Base-by-base conservation (phyloP, 805 yeast genomes). In the Pichia membranifaciens region DNA sequence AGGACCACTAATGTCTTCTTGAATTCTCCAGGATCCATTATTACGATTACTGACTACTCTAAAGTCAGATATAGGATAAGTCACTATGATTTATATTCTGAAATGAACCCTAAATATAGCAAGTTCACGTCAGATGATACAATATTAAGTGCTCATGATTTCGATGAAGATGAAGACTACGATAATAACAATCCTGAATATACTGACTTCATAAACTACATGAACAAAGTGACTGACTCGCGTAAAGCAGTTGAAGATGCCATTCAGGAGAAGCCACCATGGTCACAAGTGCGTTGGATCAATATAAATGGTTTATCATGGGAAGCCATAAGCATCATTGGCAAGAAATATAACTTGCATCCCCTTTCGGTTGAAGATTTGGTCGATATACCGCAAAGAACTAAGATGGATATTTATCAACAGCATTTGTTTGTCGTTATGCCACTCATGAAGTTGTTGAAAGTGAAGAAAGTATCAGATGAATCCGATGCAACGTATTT, bases 351-450 rank as follows among this genome's bases (percentile, higher is more conserved):
- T 56, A 59, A 67, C 17, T 59, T 79, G 18, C 84, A 79, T 57
- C 70, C 79, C 21, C 62, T 79, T 40, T 77, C 83, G 0, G 65
- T 79, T 39, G 84, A 79, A 57, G 84, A 79, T 56, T 72, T 79
- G 79, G 73, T 79, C 39, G 84, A 79, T 59, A 70, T 78, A 23
- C 83, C 84, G 4, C 82, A 77, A 49, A 62, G 84, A 23, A 77
- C 84, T 0, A 79, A 79, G 53, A 68, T 71, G 38, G 84, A 79
- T 52, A 61, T 71, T n/a, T 79, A 75, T 51, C 69, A 73, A 3
- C 64, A 61, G 29, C 81, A 75, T 52, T 51, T 75, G n/a, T 79
- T 78, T 59, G 73, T 77, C 44, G 76, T 79, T 22, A 54, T 79
- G 38, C 84, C 84, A 4, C 51, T 79, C 48, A 67, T 76, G 47